Evolutionary conservation across 192 early-diverging fungal species (phyloP).

Genomic region (Kickxella alabastrina): DNA sequence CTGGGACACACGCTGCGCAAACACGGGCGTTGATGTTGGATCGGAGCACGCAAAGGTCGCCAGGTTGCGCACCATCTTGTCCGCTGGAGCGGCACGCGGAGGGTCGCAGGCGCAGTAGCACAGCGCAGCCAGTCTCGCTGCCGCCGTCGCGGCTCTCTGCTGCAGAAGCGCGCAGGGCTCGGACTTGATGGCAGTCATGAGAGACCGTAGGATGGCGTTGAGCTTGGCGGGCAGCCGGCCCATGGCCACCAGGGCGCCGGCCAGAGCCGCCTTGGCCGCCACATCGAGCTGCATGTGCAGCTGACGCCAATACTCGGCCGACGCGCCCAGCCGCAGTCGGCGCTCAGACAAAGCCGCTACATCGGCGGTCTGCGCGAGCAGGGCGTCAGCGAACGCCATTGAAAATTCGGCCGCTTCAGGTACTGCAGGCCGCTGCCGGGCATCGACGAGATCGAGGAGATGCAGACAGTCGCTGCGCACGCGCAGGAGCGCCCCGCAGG

Average conservation of each 20-base stretch:
- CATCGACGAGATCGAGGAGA: slow-evolving; percentile 59
- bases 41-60: slow-evolving; percentile 83
- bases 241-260: slow-evolving; percentile 77
- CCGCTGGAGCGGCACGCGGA: slow-evolving; percentile 54
- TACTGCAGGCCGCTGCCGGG: slow-evolving; percentile 21
- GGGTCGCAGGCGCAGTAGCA: slow-evolving; percentile 14
- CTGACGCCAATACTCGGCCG: slow-evolving; percentile 65
- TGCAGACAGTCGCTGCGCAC: slow-evolving; percentile 65
- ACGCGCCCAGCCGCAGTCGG: slow-evolving; percentile 58
- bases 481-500: slow-evolving; percentile 56
- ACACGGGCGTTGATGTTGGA: slow-evolving; percentile 63
- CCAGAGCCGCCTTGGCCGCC: slow-evolving; percentile 57
- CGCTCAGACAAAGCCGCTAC: slow-evolving; percentile 43
- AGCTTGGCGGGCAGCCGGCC: slow-evolving; percentile 76
- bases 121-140: slow-evolving; percentile 42
- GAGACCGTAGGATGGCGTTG: slow-evolving; percentile 75
- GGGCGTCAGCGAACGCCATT: not conserved
- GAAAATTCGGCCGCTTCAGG: not conserved
- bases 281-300: slow-evolving; percentile 64
- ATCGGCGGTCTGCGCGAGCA: not conserved
- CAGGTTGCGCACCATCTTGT: slow-evolving; percentile 88
- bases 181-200: slow-evolving; percentile 82
- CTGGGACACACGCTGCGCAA: slow-evolving; percentile 41
- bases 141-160: slow-evolving; percentile 53
- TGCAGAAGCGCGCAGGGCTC: slow-evolving; percentile 59